Conservation (phyloP, 257 asterid species). For the Parsonsia alboflavescens region DNA sequence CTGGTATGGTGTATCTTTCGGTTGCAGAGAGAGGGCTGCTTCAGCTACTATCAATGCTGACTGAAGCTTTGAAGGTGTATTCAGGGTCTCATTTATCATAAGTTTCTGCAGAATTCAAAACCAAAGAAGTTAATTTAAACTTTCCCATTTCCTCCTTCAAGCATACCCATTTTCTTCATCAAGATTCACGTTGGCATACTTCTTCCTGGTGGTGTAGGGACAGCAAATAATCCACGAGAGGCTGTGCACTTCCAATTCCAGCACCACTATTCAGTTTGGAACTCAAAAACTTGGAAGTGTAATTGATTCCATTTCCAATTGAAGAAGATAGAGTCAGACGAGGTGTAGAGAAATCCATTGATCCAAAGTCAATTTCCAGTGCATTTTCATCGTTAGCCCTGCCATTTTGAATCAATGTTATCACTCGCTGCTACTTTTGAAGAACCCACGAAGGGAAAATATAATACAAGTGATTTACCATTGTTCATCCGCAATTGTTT, state of each 20-base stretch:
- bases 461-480: conserved; percentile 38
- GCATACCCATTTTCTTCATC: background rate
- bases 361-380: conserved; percentile 84
- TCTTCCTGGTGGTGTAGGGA: conserved; percentile 71
- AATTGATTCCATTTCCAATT: conserved; percentile 68
- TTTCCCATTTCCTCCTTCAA: background rate
- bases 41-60: conserved; percentile 66
- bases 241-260: conserved; percentile 44
- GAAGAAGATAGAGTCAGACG: conserved; percentile 65
- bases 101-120: conserved; percentile 51
- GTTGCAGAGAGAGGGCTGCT: conserved; percentile 53
- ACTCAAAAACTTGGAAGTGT: conserved; percentile 66
- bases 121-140: background rate
- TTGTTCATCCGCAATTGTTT: conserved; percentile 57
- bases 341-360: conserved; percentile 64
- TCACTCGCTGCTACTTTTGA: background rate
- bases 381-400: conserved; percentile 92
- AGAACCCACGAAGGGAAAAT: background rate
- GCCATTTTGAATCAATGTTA: conserved; percentile 20
- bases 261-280: conserved; percentile 45
- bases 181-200: conserved; percentile 32
- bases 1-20: conserved; percentile 61
- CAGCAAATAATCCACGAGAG: conserved; percentile 71
- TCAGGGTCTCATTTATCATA: conserved; percentile 74
- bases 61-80: conserved; percentile 66